Evolutionary conservation across 108 stramenopile genomes (phyloP).

Genomic region (Nannochloropsis gaditana): DNA sequence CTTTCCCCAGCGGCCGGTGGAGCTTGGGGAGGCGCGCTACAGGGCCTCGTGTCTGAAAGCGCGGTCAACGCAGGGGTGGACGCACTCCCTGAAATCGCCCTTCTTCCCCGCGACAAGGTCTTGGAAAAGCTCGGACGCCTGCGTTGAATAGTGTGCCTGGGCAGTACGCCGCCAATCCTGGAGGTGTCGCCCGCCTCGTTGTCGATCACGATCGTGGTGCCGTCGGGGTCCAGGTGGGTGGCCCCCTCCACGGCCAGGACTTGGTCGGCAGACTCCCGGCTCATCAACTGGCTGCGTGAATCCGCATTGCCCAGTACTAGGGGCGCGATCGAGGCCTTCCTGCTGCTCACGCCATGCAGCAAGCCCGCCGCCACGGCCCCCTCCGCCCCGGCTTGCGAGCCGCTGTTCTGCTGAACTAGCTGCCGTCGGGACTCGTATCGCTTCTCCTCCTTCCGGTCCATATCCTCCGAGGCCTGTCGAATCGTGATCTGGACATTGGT

Average conservation of each 20-base stretch:
- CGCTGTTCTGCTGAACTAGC: background rate
- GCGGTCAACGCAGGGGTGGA: background rate
- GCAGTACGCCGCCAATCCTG: background rate
- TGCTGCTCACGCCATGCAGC: slow-evolving; percentile 11
- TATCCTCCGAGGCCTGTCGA: background rate
- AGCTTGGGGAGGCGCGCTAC: background rate
- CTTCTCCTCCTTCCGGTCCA: slow-evolving; percentile 16
- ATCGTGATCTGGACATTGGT: background rate
- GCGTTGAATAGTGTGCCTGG: background rate
- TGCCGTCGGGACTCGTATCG: background rate
- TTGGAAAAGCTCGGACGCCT: background rate
- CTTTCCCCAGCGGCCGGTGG: background rate
- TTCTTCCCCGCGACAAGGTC: background rate
- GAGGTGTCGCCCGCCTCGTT: background rate
- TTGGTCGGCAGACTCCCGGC: background rate
- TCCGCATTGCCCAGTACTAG: background rate
- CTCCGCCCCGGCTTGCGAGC: background rate
- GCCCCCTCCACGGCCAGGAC: background rate
- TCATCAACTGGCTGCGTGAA: background rate
- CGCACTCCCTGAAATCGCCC: background rate
- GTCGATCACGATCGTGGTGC: background rate
- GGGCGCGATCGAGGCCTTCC: background rate
- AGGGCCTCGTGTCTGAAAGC: background rate
- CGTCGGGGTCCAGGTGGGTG: background rate
- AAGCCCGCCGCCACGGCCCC: background rate